Base-by-base conservation (phyloP, 495 filamentous ascomycete genomes). In the Penicillium lagena region DNA sequence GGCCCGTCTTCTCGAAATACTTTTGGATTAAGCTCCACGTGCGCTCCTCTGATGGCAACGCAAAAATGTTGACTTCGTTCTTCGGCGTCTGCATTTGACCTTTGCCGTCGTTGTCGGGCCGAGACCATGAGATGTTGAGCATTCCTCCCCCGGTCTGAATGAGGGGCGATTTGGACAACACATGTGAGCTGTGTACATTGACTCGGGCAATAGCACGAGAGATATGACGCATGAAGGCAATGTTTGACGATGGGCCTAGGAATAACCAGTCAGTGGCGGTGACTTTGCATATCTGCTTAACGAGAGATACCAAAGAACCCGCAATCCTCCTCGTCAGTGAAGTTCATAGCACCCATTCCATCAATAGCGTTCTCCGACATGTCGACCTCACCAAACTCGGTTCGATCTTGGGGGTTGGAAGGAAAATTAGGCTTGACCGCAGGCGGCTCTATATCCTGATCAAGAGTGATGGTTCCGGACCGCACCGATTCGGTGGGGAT, bases 211-310 rank as follows among this genome's bases (percentile, higher is more conserved):
- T 49, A 5, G 64, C 64, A 12, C 52, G 46, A 14, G 60, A 64
- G 12, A 68, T 52, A 45, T 63, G 59, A 10, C 66, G 53, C 17
- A 69, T 58, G 33, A 73, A 73, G 9, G 70, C 67, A 37, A 72
- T 72, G 43, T 74, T 74, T 6, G 70, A 74, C 7, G 70, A 73
- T 7, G 70, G 62, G 11, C 70, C 68, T 72, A 33, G 14, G 30
- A 32, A 22, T 22, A 22, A 22, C 22, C 22, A 22, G 22, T 22
- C 22, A 22, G 22, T 22, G 22, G 22, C 22, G 22, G 22, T 35
- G 29, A 40, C 46, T 37, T 15, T 35, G 12, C 12, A 40, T 12
- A 10, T 10, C n/a, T 4, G 8, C 10, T 35, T 28, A 12, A 30
- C 32, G 12, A 37, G 5, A 10, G 43, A 13, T 47, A 71, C 68